A percentile compares a stretch with the other conserved stretches of the same genome.
These are phyloP conservation scores for Pichia sp. DNA, from an alignment of 1,139 yeast species.

Conservation along the genomic window DNA sequence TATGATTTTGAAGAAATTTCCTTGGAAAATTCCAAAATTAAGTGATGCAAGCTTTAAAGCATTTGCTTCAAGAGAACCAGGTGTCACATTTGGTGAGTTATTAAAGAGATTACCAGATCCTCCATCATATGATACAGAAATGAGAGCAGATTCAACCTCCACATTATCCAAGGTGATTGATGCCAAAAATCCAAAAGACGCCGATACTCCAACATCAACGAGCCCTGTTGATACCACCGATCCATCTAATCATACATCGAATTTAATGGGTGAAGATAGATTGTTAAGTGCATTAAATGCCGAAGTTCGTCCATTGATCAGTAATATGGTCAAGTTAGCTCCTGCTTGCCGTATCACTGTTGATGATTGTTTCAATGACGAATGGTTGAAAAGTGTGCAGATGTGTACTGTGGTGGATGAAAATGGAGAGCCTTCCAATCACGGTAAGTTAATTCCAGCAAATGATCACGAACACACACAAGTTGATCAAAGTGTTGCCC, in stretches of 20 bases:
- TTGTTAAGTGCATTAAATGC: conserved; percentile 61
- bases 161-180: conserved; percentile 7
- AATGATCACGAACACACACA: conserved; percentile 71
- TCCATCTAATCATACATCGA: conserved; percentile 38
- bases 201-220: not conserved
- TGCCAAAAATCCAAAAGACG: conserved; percentile 9
- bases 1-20: conserved; percentile 88
- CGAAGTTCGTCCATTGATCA: conserved; percentile 56
- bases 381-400: conserved; percentile 59
- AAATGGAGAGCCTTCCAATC: conserved; percentile 22
- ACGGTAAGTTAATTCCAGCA: conserved; percentile 25
- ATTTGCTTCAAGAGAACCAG: conserved; percentile 43
- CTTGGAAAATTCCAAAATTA: conserved; percentile 90
- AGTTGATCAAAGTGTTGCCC: conserved; percentile 91
- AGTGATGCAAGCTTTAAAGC: conserved; percentile 82
- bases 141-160: conserved; percentile 3
- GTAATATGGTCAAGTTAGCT: conserved; percentile 71
- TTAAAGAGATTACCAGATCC: conserved; percentile 27
- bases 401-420: conserved; percentile 57
- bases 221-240: conserved; percentile 2
- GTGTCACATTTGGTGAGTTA: conserved; percentile 28
- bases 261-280: conserved; percentile 63
- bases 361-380: conserved; percentile 73
- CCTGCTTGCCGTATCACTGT: conserved; percentile 84
- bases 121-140: conserved; percentile 20